These are phyloP conservation scores for Aureobasidium sp. DNA, from an alignment of 2,329 filamentous ascomycete species.

Conservation along the genomic window DNA sequence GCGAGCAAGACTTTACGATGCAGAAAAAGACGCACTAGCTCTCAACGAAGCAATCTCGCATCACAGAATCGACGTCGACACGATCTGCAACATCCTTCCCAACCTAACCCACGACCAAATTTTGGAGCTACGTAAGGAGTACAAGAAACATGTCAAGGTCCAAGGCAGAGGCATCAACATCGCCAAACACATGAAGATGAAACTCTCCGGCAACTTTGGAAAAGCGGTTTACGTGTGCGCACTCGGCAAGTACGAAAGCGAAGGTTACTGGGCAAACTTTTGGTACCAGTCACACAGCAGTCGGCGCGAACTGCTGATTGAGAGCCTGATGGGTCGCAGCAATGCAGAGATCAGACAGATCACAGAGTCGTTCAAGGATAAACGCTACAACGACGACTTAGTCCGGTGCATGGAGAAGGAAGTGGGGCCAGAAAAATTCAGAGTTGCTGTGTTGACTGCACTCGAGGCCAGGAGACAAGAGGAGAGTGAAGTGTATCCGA, in stretches of 20 bases:
- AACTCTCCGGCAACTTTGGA: constrained; percentile 69
- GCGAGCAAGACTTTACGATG: constrained; percentile 72
- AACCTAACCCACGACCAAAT: constrained; percentile 80
- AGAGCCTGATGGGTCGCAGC: constrained; percentile 79
- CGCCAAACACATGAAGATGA: constrained; percentile 77
- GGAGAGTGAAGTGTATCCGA: constrained; percentile 54
- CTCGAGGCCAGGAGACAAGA: constrained; percentile 79
- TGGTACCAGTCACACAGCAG: constrained; percentile 89
- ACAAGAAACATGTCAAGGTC: constrained; percentile 82
- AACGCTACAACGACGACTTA: constrained; percentile 78
- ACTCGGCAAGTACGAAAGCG: constrained; percentile 81
- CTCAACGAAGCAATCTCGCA: constrained; percentile 69
- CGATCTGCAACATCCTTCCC: constrained; percentile 77
- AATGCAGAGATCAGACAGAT: constrained; percentile 83
- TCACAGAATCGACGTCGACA: constrained; percentile 53
- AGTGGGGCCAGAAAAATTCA: constrained; percentile 93
- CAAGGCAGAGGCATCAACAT: constrained; percentile 75
- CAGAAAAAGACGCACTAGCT: constrained; percentile 65
- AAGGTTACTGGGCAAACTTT: constrained; percentile 97
- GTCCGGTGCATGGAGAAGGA: constrained; percentile 84
- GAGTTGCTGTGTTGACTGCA: constrained; percentile 73
- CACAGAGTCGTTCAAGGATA: constrained; percentile 82
- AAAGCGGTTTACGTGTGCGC: constrained; percentile 89
- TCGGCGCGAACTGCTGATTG: constrained; percentile 81
- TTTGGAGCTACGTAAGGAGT: constrained; percentile 75